Conservation (phyloP, 2,329 filamentous ascomycete species). For the Ceratocystis destructans region DNA sequence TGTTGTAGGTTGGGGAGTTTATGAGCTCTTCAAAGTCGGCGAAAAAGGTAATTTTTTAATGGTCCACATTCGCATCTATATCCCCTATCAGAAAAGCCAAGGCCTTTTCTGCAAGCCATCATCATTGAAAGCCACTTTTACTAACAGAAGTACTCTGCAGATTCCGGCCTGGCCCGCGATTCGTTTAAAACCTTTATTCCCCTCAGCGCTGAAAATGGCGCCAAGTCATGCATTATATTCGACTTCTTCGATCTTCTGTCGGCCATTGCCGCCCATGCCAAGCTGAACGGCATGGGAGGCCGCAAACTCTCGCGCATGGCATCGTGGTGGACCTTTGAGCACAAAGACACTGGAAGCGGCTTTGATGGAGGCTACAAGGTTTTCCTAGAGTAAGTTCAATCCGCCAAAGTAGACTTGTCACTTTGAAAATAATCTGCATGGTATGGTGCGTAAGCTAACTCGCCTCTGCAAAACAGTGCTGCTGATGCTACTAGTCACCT, state of each 20-base stretch:
- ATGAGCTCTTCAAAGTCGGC: constrained; percentile 88
- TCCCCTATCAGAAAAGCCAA: background rate
- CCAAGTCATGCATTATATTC: constrained; percentile 78
- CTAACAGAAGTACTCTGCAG: constrained; percentile 32
- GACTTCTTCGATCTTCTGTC: constrained; percentile 92
- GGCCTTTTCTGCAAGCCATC: background rate
- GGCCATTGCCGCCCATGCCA: constrained; percentile 82
- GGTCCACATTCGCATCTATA: background rate
- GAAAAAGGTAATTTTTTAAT: constrained; percentile 57
- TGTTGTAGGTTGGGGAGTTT: constrained; percentile 92
- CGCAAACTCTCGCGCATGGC: constrained; percentile 89
- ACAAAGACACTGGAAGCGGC: constrained; percentile 70
- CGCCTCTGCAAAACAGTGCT: constrained; percentile 41
- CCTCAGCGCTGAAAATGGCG: constrained; percentile 75
- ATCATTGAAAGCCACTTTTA: background rate
- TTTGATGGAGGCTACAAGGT: constrained; percentile 89
- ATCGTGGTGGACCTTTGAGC: constrained; percentile 97
- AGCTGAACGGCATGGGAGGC: constrained; percentile 82
- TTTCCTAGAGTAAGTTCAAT: constrained; percentile 47
- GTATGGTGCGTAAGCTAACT: constrained; percentile 22
- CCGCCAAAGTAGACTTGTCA: constrained; percentile 3
- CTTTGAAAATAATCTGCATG: background rate
- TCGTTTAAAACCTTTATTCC: constrained; percentile 96
- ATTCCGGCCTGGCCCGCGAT: constrained; percentile 81
- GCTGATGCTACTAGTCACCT: constrained; percentile 93